These are phyloP conservation scores for Phytophthora aleatoria DNA, from an alignment of 352 stramenopile species.

Conservation along the genomic window DNA sequence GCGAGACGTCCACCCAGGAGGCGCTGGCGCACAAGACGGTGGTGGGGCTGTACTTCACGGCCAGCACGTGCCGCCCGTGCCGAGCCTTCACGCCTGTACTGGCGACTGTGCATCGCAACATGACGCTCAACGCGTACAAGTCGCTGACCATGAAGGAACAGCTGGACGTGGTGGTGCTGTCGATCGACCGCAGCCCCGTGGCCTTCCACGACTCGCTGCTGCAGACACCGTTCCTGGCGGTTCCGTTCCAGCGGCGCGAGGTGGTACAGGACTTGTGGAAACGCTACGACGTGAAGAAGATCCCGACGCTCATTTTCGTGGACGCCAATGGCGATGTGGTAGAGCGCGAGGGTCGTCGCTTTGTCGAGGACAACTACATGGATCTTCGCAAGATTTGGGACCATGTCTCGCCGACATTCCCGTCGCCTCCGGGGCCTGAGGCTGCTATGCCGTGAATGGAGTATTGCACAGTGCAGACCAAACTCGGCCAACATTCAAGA, in stretches of 20 bases:
- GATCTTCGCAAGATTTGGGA: constrained; percentile 70
- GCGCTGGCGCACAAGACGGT: constrained; percentile 60
- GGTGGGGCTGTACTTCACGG: constrained; percentile 72
- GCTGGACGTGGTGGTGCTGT: constrained; percentile 69
- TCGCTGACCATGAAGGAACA: constrained; percentile 58
- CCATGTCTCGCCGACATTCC: constrained; percentile 37
- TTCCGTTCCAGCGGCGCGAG: constrained; percentile 58
- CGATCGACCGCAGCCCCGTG: constrained; percentile 56
- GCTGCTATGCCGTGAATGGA: constrained; percentile 36
- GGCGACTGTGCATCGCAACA: constrained; percentile 66
- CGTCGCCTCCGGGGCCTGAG: constrained; percentile 13
- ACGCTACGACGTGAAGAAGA: constrained; percentile 72
- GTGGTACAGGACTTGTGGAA: constrained; percentile 64
- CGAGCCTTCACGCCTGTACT: constrained; percentile 69
- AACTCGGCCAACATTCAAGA: background rate
- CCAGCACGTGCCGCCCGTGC: constrained; percentile 60
- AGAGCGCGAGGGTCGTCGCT: constrained; percentile 62
- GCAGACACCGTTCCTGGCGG: constrained; percentile 62
- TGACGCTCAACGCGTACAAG: constrained; percentile 64
- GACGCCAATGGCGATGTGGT: constrained; percentile 63
- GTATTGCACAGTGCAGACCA: background rate
- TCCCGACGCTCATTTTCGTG: constrained; percentile 73
- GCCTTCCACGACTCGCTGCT: constrained; percentile 63
- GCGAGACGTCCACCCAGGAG: constrained; percentile 51
- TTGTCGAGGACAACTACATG: constrained; percentile 68